Percentiles rank a stretch among this genome's conserved stretches.
Conservation (phyloP, 1,139 yeast species). For the Hansenula sp. region DNA sequence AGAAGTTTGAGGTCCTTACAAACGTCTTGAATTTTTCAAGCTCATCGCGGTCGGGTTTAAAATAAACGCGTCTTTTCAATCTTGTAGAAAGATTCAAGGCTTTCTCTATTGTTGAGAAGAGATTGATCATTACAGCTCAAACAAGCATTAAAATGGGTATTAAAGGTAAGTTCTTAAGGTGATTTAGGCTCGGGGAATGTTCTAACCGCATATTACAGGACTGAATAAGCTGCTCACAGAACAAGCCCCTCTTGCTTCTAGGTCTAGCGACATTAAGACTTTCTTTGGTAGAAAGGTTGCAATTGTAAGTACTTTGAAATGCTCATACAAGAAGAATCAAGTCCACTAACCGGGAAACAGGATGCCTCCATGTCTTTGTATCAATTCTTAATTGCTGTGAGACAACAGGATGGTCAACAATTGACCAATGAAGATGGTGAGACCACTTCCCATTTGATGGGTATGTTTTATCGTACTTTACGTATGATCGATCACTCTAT, state of each 20-base stretch:
- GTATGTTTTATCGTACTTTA: slow-evolving; percentile 89
- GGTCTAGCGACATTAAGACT: slow-evolving; percentile 75
- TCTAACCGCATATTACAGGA: slow-evolving; percentile 31
- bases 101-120: not conserved
- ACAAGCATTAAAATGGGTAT: slow-evolving; percentile 24
- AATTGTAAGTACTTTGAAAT: slow-evolving; percentile 40
- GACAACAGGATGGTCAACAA: slow-evolving; percentile 97
- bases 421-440: slow-evolving; percentile 85
- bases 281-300: slow-evolving; percentile 95
- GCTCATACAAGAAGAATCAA: not conserved
- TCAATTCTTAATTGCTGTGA: slow-evolving; percentile 90
- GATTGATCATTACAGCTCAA: too few species aligned
- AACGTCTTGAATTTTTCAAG: not conserved
- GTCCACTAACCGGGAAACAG: not conserved
- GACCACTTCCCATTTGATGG: slow-evolving; percentile 93
- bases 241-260: slow-evolving; percentile 81
- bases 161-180: slow-evolving; percentile 17
- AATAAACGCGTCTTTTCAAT: not conserved
- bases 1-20: too few species aligned
- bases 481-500: slow-evolving; percentile 87
- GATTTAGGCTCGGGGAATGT: too few species aligned
- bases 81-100: too few species aligned
- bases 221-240: slow-evolving; percentile 63
- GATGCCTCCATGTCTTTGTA: slow-evolving; percentile 85
- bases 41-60: not conserved